Base-by-base conservation (phyloP, 768 basidiomycete species). In the Mycena vulgaris region DNA sequence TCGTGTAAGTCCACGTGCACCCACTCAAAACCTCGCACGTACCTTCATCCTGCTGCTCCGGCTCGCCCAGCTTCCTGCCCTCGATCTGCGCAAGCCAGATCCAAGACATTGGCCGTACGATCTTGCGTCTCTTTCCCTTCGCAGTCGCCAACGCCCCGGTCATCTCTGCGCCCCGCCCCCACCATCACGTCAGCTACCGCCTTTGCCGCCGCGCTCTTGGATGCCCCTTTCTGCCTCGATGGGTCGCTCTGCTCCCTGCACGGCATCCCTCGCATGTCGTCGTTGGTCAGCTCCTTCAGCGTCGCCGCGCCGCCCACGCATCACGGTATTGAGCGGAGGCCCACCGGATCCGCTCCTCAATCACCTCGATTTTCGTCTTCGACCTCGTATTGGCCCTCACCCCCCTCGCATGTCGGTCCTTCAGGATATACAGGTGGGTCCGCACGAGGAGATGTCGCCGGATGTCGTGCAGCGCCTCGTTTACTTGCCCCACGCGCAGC, bases 301-400 rank as follows among this genome's bases (percentile, higher is more conserved):
- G 68, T 55, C 4, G 35, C n/a, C 61, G 68, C 4, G 77, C 77
- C 3, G 30, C 27, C 40, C 69, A 68, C 8, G 76, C 75, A 1
- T 30, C 64, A 0, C 73, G 67, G 52, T 78, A 80, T n/a, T 74
- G 68, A 5, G 56, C 60, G 0, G 70, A 66, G 25, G 62, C 57
- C 5, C 63, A 59, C 25, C 71, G 45, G 33, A 76, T 74, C 33
- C 67, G 65, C 1, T 66, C 71, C 11, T 76, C 59, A 2, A 77
- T 49, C 5, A 56, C 55, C 3, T 27, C 51, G 8, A 78, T 71
- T 17, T 70, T 52, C 19, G 68, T 73, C 0, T 68, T 33, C 1
- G 79, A 75, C 10, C 73, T 62, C 0, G 75, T 79, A 39, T 80
- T 78, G 0, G 73, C 73, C 5, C 58, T 52, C 40, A 77, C 77